phyloP scores from a whole-genome alignment of 441 rosid genomes.

The Syzygium syzygioides region DNA sequence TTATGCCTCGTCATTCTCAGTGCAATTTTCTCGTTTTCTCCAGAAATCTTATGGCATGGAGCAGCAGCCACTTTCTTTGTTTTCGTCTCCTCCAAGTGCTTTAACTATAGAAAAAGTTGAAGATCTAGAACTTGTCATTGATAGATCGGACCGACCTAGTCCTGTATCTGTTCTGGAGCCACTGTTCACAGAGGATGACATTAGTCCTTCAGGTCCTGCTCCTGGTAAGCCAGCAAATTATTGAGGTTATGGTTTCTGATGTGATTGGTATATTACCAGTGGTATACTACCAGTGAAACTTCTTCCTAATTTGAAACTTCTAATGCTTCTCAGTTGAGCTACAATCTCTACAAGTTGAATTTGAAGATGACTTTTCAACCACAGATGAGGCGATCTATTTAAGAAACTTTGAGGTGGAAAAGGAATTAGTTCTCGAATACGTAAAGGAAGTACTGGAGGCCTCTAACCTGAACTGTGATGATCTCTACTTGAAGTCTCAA shows the following conservation, averaged over 20 bases:
- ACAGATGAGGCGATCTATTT: constrained; percentile 8
- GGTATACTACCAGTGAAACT: background rate
- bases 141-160: constrained; percentile 55
- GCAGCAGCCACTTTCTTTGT: background rate
- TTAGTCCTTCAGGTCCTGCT: constrained; percentile 21
- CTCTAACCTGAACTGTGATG: constrained; percentile 49
- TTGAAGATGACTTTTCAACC: constrained; percentile 18
- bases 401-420: constrained; percentile 9
- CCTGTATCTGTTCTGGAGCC: constrained; percentile 65
- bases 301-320: background rate
- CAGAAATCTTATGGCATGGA: background rate
- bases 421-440: constrained; percentile 26
- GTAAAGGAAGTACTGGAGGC: constrained; percentile 36
- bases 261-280: background rate
- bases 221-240: constrained; percentile 31
- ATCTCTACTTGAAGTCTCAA: constrained; percentile 29
- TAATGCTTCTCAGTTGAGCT: constrained; percentile 26
- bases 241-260: background rate
- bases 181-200: constrained; percentile 29
- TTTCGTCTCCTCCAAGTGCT: background rate
- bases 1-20: background rate
- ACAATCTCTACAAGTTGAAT: constrained; percentile 7
- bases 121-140: background rate
- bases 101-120: background rate
- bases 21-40: background rate